These are phyloP conservation scores for Colletotrichum spinosum DNA, from an alignment of 2,329 filamentous ascomycete genomes.

Conservation along the genomic window DNA sequence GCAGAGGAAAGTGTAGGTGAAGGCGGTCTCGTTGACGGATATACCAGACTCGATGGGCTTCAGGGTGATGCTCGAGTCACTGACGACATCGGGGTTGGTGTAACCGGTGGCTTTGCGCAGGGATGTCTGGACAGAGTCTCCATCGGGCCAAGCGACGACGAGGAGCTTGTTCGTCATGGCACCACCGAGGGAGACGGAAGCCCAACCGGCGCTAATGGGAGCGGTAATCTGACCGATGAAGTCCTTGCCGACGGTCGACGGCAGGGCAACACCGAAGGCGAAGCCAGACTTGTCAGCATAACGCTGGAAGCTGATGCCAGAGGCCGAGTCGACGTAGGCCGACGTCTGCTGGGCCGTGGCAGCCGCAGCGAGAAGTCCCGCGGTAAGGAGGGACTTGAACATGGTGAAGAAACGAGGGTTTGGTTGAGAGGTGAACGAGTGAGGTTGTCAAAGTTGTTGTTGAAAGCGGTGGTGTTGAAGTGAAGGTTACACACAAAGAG, in stretches of 20 bases:
- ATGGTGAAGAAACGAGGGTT: slow-evolving; percentile 24
- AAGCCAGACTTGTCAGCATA: slow-evolving; percentile 29
- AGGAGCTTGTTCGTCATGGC: slow-evolving; percentile 58
- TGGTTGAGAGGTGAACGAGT: not conserved
- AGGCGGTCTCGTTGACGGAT: slow-evolving; percentile 59
- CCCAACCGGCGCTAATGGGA: slow-evolving; percentile 30
- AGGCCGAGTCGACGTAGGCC: slow-evolving; percentile 23
- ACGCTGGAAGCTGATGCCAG: slow-evolving; percentile 34
- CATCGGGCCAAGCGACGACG: slow-evolving; percentile 57
- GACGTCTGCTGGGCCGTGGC: slow-evolving; percentile 34
- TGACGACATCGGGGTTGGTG: slow-evolving; percentile 53
- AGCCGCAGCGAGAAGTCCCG: slow-evolving; percentile 28
- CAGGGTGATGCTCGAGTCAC: slow-evolving; percentile 48
- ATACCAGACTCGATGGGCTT: slow-evolving; percentile 59
- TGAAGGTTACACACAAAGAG: slow-evolving; percentile 31
- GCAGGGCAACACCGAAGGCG: slow-evolving; percentile 31
- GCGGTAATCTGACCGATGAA: slow-evolving; percentile 38
- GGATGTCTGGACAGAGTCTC: slow-evolving; percentile 47
- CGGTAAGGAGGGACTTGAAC: slow-evolving; percentile 31
- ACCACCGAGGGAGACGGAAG: slow-evolving; percentile 49
- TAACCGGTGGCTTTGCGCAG: slow-evolving; percentile 47
- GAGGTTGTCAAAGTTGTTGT: not conserved
- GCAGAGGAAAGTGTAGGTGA: slow-evolving; percentile 62
- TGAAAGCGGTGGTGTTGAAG: slow-evolving; percentile 1
- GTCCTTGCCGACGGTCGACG: slow-evolving; percentile 30